Conservation (phyloP, 2,329 filamentous ascomycete genomes). For the Diaporthe nobilis region DNA sequence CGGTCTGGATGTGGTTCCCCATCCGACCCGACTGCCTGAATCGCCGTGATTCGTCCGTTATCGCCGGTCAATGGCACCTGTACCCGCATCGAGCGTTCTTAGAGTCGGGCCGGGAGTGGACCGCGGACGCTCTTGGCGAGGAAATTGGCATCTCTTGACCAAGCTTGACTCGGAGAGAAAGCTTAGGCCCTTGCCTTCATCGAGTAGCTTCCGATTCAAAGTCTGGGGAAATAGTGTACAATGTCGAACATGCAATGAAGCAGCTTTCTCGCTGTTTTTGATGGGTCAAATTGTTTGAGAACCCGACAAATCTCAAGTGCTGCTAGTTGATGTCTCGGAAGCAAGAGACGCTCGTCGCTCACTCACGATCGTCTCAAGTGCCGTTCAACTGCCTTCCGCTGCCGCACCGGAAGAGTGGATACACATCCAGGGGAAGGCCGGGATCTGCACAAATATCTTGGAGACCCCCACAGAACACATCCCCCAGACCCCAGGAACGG, state of each 20-base stretch:
- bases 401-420: slow-evolving; percentile 26
- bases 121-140: slow-evolving; percentile 16
- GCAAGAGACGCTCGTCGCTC: background rate
- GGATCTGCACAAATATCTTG: slow-evolving; percentile 23
- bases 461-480: slow-evolving; percentile 33
- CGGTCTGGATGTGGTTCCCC: background rate
- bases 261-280: background rate
- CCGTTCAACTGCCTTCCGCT: slow-evolving; percentile 25
- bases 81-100: background rate
- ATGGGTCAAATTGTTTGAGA: background rate
- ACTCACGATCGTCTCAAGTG: background rate
- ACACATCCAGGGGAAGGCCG: background rate
- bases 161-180: slow-evolving; percentile 17
- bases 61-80: background rate
- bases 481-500: slow-evolving; percentile 17
- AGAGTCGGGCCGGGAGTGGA: slow-evolving; percentile 25
- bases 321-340: background rate
- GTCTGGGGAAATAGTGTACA: background rate
- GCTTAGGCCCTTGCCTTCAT: background rate
- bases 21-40: background rate
- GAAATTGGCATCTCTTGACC: slow-evolving; percentile 32
- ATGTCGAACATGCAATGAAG: background rate
- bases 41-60: slow-evolving; percentile 17
- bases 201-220: background rate
- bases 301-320: too few species aligned